Conservation (phyloP, 1,284 basidiomycete species). For the Exsudoporus floridanus region DNA sequence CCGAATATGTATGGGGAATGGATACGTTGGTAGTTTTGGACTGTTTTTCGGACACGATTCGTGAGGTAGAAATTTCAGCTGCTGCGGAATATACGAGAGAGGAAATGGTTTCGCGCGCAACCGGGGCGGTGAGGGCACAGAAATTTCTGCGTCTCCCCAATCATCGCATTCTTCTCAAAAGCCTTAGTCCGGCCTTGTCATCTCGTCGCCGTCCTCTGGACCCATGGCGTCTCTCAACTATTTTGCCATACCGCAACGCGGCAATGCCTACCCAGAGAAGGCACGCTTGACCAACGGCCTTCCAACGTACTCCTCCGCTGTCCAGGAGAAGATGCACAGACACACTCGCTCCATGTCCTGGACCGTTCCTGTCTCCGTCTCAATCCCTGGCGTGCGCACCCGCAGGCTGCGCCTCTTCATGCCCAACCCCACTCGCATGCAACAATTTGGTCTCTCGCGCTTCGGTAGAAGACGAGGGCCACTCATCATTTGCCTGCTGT, state of each 20-base stretch:
- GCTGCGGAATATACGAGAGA: constrained; percentile 27
- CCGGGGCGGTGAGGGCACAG: neutral
- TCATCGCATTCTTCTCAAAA: constrained; percentile 13
- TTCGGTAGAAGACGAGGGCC: constrained; percentile 59
- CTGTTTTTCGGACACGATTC: too few species aligned
- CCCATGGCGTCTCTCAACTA: constrained; percentile 51
- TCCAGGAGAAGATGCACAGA: constrained; percentile 66
- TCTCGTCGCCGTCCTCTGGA: constrained; percentile 12
- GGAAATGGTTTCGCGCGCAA: constrained; percentile 30
- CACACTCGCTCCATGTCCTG: constrained; percentile 50
- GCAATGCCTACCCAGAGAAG: constrained; percentile 48
- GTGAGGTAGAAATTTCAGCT: neutral
- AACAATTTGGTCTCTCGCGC: constrained; percentile 56
- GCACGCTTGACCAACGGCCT: constrained; percentile 48
- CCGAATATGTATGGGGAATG: constrained; percentile 72
- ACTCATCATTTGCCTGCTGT: constrained; percentile 47
- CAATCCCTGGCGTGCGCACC: constrained; percentile 56
- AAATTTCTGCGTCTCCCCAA: constrained; percentile 17
- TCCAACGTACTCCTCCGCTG: constrained; percentile 59
- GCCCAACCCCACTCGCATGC: constrained; percentile 63
- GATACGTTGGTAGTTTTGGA: constrained; percentile 45
- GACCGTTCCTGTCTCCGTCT: constrained; percentile 58
- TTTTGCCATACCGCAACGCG: constrained; percentile 43
- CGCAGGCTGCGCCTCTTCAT: constrained; percentile 54
- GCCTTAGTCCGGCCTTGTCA: constrained; percentile 7